phyloP scores from a whole-genome alignment of 768 basidiomycete genomes.

The Psilocybe cyanescens region DNA sequence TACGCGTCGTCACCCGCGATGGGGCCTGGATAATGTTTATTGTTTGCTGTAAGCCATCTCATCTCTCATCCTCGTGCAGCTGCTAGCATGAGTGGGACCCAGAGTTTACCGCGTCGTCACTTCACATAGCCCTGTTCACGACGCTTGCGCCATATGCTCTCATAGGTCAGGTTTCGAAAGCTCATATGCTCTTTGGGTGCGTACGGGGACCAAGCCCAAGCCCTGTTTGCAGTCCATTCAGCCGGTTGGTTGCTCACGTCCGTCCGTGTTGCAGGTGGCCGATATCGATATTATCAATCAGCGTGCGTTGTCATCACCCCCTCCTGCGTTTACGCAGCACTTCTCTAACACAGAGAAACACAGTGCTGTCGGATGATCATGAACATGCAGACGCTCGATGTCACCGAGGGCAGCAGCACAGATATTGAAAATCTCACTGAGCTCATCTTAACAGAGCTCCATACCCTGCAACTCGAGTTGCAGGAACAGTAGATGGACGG shows the following conservation, averaged over 20 bases:
- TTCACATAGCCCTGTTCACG: constrained; percentile 8
- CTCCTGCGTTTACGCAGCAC: too few relatives aligned
- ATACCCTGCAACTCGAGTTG: neutral
- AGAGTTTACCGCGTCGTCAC: too few relatives aligned
- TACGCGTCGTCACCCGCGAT: constrained; percentile 13
- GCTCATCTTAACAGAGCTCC: neutral
- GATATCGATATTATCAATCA: constrained; percentile 7
- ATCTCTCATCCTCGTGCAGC: too few relatives aligned
- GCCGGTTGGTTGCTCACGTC: neutral
- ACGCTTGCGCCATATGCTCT: constrained; percentile 10
- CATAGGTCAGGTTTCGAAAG: constrained; percentile 5
- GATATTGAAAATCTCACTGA: neutral
- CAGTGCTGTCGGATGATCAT: constrained; percentile 13
- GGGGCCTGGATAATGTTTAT: constrained; percentile 10
- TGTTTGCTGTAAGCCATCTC: constrained; percentile 9
- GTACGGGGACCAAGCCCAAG: neutral
- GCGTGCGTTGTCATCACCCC: neutral
- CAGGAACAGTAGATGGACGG: neutral
- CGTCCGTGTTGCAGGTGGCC: constrained; percentile 4
- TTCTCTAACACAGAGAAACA: neutral
- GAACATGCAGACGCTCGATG: constrained; percentile 10
- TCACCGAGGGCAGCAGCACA: neutral
- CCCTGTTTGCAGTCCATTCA: neutral
- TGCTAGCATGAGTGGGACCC: too few relatives aligned
- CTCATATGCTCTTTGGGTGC: constrained; percentile 15